These are phyloP conservation scores for Dictyostelium purpureum DNA, from an alignment of 78 protist genomes.

Conservation along the genomic window DNA sequence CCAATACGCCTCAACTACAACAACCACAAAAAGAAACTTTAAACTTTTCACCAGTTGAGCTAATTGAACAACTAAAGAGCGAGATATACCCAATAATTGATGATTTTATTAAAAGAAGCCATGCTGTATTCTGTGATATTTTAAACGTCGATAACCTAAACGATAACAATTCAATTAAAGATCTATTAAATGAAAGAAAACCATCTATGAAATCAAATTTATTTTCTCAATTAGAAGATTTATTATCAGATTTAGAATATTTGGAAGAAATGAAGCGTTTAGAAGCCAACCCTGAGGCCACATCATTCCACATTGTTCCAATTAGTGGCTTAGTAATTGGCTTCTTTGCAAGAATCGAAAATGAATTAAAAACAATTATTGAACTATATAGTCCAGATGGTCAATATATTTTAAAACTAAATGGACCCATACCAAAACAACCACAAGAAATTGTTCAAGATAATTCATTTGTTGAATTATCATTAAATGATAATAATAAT, in stretches of 20 bases:
- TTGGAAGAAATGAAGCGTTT: constrained; percentile 41
- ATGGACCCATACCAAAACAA: not conserved
- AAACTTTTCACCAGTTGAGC: constrained; percentile 27
- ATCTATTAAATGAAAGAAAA: not conserved
- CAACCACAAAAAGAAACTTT: not conserved
- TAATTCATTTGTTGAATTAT: not conserved
- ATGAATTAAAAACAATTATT: constrained; percentile 70
- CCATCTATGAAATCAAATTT: not conserved
- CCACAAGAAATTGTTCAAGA: not conserved
- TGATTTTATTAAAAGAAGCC: constrained; percentile 5
- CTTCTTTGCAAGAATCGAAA: constrained; percentile 61
- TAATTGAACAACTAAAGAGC: constrained; percentile 37
- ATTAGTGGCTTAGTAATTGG: constrained; percentile 60
- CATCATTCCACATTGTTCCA: constrained; percentile 61
- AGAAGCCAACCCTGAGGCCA: not conserved
- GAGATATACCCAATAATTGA: constrained; percentile 59
- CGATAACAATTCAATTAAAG: not conserved
- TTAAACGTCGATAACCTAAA: not conserved
- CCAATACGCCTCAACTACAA: not conserved
- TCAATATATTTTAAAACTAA: not conserved
- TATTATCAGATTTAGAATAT: constrained; percentile 39
- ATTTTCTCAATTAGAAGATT: constrained; percentile 2
- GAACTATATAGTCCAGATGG: constrained; percentile 50
- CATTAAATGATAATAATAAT: not conserved
- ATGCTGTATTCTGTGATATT: constrained; percentile 38